These are phyloP conservation scores for Russula vinacea DNA, from an alignment of 768 basidiomycete species.

Conservation along the genomic window DNA sequence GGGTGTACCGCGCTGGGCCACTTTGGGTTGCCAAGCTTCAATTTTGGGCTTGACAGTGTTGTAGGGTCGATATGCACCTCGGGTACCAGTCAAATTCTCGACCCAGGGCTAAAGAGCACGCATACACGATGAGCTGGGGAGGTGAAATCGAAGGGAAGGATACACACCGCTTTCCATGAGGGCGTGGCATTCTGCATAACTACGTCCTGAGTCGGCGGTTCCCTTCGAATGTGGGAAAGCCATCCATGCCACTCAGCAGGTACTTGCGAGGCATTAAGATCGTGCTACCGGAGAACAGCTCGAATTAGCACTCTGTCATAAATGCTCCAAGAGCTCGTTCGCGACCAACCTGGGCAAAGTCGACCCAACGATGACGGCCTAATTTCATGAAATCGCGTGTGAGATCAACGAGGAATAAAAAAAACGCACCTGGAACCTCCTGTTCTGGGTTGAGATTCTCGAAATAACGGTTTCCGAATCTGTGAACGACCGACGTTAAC, in stretches of 20 bases:
- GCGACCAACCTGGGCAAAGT: conserved; percentile 72
- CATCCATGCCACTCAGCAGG: conserved; percentile 98
- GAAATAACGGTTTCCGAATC: conserved; percentile 92
- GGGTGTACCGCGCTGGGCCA: conserved; percentile 45
- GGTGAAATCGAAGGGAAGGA: background rate
- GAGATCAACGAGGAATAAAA: too few relatives aligned
- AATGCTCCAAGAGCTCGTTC: background rate
- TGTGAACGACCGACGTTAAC: conserved; percentile 36
- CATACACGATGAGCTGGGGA: background rate
- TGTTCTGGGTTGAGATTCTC: conserved; percentile 87
- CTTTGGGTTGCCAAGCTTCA: conserved; percentile 78
- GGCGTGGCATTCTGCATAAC: conserved; percentile 67
- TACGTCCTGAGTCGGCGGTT: conserved; percentile 72
- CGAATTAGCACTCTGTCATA: background rate
- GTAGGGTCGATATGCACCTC: conserved; percentile 87
- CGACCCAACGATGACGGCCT: conserved; percentile 98
- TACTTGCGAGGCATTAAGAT: conserved; percentile 89
- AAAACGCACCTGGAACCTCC: conserved; percentile 75
- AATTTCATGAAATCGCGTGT: background rate
- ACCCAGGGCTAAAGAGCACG: conserved; percentile 59
- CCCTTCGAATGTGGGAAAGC: conserved; percentile 84
- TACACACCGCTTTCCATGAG: conserved; percentile 79
- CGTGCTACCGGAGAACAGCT: conserved; percentile 48
- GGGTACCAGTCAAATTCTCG: conserved; percentile 90
- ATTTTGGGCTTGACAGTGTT: conserved; percentile 84